A percentile compares a stretch with the other conserved stretches of the same genome.
phyloP scores from a whole-genome alignment of 2,329 filamentous ascomycete genomes.

The Gliomastix tumulicola region DNA sequence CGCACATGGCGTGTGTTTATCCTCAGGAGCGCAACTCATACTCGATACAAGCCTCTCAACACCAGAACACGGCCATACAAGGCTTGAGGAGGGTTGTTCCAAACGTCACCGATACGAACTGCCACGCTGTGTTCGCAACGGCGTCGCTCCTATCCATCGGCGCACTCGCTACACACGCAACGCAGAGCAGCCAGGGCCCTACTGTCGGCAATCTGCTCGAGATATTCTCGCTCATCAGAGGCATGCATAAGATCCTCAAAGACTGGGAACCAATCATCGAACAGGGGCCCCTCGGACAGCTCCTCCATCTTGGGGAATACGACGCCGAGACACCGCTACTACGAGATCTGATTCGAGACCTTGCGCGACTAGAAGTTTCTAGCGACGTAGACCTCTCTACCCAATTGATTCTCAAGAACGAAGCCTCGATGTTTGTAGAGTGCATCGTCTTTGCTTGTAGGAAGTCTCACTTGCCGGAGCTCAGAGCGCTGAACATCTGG shows the following conservation, averaged over 20 bases:
- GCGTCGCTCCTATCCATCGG: slow-evolving; percentile 22
- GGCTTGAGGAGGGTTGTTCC: slow-evolving; percentile 17
- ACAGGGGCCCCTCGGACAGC: neutral
- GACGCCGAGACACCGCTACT: neutral
- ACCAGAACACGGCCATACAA: slow-evolving; percentile 20
- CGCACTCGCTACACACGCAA: slow-evolving; percentile 16
- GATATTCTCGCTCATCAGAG: slow-evolving; percentile 19
- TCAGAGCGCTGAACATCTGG: too few relatives aligned
- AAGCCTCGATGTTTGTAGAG: too few relatives aligned
- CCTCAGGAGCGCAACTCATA: slow-evolving; percentile 14
- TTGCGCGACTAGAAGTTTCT: too few relatives aligned
- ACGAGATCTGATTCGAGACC: too few relatives aligned
- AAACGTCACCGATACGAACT: slow-evolving; percentile 17
- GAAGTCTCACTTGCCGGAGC: too few relatives aligned
- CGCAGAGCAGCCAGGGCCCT: slow-evolving; percentile 4
- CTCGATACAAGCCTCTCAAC: slow-evolving; percentile 18
- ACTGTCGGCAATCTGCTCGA: slow-evolving; percentile 21
- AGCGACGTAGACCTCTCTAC: too few relatives aligned
- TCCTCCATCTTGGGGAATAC: neutral
- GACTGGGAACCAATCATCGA: slow-evolving; percentile 10
- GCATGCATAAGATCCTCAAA: slow-evolving; percentile 20
- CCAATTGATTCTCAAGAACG: too few relatives aligned
- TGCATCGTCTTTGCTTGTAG: too few relatives aligned
- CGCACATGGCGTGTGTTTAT: slow-evolving; percentile 17
- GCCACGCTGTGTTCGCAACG: slow-evolving; percentile 21